Evolutionary conservation across 106 monocot species (phyloP), one percentile per base, ranked within the genome.

Genomic region (Allium cepa): DNA sequence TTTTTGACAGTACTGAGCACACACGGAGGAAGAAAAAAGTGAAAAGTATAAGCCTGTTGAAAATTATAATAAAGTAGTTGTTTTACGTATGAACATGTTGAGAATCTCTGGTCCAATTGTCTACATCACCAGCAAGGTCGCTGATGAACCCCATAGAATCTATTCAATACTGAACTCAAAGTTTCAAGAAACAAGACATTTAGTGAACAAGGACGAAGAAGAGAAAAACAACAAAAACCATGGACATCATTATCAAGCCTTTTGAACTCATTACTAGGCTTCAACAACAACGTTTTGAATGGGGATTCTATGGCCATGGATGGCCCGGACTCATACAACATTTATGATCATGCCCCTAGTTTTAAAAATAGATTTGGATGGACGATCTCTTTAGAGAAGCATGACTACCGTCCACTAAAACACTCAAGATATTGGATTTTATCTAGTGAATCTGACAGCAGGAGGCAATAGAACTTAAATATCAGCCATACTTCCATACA

Each of bases 291-390:
- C 9, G 46, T 8, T 4, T 45, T 48, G 67, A 65, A 26, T 56
- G 28, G 62, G 77, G 46, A 11, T n/a, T 13, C 15, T 17, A 7
- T 9, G 73, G 59, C 83, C 0, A 79, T 79, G 11, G 45, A 59
- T 14, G 71, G 75, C 9, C 79, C 88, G 9, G 83, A 91, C 56
- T 63, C 91, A 3, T 95, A 83, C 75, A 95, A 91, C 69, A 63
- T 95, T 36, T 95, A 83, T 62, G 83, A 85, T 45, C 73, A 71
- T 0, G 72, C 73, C 0, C 88, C 91, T 1, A 79, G 79, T 71
- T 91, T 82, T 76, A 67, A 59, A 58, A 95, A 95, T 78, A 12
- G 51, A 11, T 85, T 83, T 46, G 94, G 94, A 1, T 91, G 79
- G 85, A 88, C 66, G 69, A 50, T 83, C 7, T 82, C 91, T 49